phyloP scores from a whole-genome alignment of 306 rosid species.

The Erythrophleum fordii region DNA sequence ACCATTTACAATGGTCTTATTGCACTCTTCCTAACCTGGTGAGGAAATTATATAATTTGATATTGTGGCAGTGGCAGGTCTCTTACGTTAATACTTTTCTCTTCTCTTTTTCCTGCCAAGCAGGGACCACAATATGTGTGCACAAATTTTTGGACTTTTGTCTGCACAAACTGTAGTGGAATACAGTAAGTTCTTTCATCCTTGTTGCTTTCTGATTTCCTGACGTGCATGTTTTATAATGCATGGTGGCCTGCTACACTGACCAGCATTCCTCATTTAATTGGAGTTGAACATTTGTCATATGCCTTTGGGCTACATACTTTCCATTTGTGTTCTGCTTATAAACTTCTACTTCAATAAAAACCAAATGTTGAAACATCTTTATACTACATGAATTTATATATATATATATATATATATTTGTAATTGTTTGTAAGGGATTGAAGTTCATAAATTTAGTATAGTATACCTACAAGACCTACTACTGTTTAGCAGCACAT shows the following conservation, averaged over 20 bases:
- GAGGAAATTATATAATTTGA: slow-evolving; percentile 36
- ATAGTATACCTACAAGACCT: slow-evolving; percentile 2
- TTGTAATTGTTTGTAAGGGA: slow-evolving; percentile 14
- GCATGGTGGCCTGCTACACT: slow-evolving; percentile 25
- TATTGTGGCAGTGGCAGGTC: slow-evolving; percentile 15
- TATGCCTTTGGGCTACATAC: slow-evolving; percentile 30
- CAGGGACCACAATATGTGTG: slow-evolving; percentile 99
- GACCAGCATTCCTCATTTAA: slow-evolving; percentile 15
- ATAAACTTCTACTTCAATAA: neutral
- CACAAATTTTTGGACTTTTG: slow-evolving; percentile 96
- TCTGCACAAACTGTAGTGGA: slow-evolving; percentile 96
- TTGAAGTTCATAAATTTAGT: slow-evolving; percentile 30
- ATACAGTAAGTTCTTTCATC: slow-evolving; percentile 81
- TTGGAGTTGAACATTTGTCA: slow-evolving; percentile 17
- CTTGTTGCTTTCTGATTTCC: slow-evolving; percentile 26
- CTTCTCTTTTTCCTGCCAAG: slow-evolving; percentile 32
- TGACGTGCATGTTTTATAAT: slow-evolving; percentile 6
- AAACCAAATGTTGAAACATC: slow-evolving; percentile 6
- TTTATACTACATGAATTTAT: neutral
- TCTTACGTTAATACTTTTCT: slow-evolving; percentile 28
- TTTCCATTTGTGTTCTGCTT: slow-evolving; percentile 14
- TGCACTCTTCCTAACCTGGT: slow-evolving; percentile 12
- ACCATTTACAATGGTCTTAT: slow-evolving; percentile 30
- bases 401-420: too few species aligned
- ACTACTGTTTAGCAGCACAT: slow-evolving; percentile 8